A percentile compares a stretch with the other conserved stretches of the same genome.
phyloP scores from a whole-genome alignment of 176 grass and related monocot species.

The Typha latifolia region DNA sequence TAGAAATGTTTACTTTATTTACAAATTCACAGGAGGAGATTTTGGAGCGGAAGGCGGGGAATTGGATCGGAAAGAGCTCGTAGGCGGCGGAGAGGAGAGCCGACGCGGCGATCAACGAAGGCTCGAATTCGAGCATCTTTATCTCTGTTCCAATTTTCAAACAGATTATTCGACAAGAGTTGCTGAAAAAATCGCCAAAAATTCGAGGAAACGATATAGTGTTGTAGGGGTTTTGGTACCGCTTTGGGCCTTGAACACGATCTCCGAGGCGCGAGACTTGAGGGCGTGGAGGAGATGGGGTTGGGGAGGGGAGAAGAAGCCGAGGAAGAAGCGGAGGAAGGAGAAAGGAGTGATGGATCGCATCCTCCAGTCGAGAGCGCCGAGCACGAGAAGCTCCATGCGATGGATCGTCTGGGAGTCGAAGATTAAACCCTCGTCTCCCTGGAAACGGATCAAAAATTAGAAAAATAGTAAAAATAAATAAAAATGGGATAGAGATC shows the following conservation, averaged over 20 bases:
- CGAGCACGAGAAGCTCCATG: slow-evolving; percentile 79
- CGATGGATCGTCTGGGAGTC: slow-evolving; percentile 53
- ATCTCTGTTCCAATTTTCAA: slow-evolving; percentile 31
- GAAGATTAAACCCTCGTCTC: slow-evolving; percentile 58
- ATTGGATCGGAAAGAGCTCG: slow-evolving; percentile 51
- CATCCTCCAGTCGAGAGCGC: slow-evolving; percentile 62
- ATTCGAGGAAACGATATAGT: not conserved
- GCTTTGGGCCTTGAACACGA: slow-evolving; percentile 42
- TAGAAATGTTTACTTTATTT: slow-evolving; percentile 65
- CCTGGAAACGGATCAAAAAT: slow-evolving; percentile 25
- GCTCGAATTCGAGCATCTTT: slow-evolving; percentile 70
- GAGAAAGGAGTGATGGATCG: slow-evolving; percentile 90
- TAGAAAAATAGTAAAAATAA: not conserved
- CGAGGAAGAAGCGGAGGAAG: slow-evolving; percentile 78
- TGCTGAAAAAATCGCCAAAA: not conserved
- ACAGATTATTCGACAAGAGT: not conserved
- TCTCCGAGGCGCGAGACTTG: slow-evolving; percentile 59
- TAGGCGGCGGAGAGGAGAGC: slow-evolving; percentile 58
- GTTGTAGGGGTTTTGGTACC: slow-evolving; percentile 26
- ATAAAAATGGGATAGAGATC: not conserved
- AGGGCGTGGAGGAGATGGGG: slow-evolving; percentile 38
- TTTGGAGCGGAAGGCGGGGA: slow-evolving; percentile 41
- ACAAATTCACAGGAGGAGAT: slow-evolving; percentile 61
- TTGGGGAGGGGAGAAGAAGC: slow-evolving; percentile 41
- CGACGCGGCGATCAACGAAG: slow-evolving; percentile 49